These are phyloP conservation scores for Fragosphaeria purpurea DNA, from an alignment of 2,329 filamentous ascomycete genomes.

Conservation along the genomic window DNA sequence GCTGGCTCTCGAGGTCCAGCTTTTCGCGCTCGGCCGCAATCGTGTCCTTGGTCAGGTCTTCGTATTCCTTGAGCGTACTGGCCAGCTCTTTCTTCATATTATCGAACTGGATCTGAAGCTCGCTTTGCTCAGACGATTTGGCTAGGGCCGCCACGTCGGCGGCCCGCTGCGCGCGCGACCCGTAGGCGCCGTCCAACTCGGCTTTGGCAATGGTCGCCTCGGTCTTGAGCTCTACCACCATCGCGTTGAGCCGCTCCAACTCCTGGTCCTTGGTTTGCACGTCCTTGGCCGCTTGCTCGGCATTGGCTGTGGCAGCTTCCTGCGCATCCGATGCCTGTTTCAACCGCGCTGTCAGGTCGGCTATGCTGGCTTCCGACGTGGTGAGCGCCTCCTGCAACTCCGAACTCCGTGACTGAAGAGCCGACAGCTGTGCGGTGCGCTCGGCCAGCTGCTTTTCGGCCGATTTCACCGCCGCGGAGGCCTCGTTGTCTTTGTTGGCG, in stretches of 20 bases:
- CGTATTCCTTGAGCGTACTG: conserved; percentile 40
- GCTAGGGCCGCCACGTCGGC: conserved; percentile 44
- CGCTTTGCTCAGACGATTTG: conserved; percentile 37
- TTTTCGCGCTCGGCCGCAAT: conserved; percentile 41
- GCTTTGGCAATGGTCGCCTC: conserved; percentile 51
- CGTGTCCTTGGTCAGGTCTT: conserved; percentile 43
- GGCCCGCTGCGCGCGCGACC: conserved; percentile 47
- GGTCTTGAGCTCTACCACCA: conserved; percentile 49
- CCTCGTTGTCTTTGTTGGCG: conserved; percentile 6
- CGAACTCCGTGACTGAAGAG: conserved; percentile 32
- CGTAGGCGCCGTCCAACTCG: conserved; percentile 53
- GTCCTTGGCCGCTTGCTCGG: conserved; percentile 31
- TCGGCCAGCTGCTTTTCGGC: conserved; percentile 12
- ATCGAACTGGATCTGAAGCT: conserved; percentile 38
- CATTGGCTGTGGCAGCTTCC: conserved; percentile 18
- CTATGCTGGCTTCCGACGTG: conserved; percentile 27
- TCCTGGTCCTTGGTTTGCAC: conserved; percentile 40
- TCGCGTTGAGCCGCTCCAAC: conserved; percentile 39
- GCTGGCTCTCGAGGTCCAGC: conserved; percentile 31
- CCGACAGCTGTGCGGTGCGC: conserved; percentile 18
- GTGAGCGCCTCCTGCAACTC: conserved; percentile 29
- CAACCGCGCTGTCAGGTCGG: conserved; percentile 27
- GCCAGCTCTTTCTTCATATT: conserved; percentile 41
- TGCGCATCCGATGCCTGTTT: conserved; percentile 17
- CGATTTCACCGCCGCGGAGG: conserved; percentile 11